A percentile compares a stretch with the other conserved stretches of the same genome.
These are phyloP conservation scores for Cronartium ribicola DNA, from an alignment of 1,284 basidiomycete genomes.

Conservation along the genomic window DNA sequence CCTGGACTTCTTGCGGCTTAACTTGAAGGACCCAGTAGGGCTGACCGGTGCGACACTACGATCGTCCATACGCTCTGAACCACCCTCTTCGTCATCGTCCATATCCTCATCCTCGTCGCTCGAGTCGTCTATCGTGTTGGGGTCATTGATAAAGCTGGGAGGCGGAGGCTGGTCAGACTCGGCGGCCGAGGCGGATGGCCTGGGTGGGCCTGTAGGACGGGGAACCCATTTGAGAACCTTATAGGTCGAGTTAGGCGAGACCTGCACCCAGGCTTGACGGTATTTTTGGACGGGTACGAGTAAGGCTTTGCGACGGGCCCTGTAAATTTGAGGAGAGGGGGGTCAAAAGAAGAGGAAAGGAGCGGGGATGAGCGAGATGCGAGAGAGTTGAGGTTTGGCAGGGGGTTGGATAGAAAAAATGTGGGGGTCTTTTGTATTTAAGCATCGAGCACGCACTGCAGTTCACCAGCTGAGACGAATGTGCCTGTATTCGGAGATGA, in stretches of 20 bases:
- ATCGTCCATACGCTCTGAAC: background rate
- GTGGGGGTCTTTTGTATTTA: background rate
- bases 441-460: constrained; percentile 5
- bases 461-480: constrained; percentile 21
- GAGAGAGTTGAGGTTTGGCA: background rate
- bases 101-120: constrained; percentile 12
- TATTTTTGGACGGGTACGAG: constrained; percentile 24
- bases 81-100: constrained; percentile 10
- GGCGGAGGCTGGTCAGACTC: background rate
- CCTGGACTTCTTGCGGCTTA: constrained; percentile 18
- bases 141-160: constrained; percentile 9
- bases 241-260: constrained; percentile 19
- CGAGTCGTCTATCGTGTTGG: constrained; percentile 19
- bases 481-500: background rate
- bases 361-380: background rate
- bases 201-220: background rate
- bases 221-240: constrained; percentile 36
- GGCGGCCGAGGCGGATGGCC: background rate
- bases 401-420: background rate
- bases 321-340: background rate
- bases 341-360: background rate
- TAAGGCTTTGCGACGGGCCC: constrained; percentile 28
- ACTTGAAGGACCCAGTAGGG: constrained; percentile 13
- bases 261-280: constrained; percentile 28
- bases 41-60: background rate